Conservation (phyloP, 2,329 filamentous ascomycete genomes). For the Paracamarosporium sp. region DNA sequence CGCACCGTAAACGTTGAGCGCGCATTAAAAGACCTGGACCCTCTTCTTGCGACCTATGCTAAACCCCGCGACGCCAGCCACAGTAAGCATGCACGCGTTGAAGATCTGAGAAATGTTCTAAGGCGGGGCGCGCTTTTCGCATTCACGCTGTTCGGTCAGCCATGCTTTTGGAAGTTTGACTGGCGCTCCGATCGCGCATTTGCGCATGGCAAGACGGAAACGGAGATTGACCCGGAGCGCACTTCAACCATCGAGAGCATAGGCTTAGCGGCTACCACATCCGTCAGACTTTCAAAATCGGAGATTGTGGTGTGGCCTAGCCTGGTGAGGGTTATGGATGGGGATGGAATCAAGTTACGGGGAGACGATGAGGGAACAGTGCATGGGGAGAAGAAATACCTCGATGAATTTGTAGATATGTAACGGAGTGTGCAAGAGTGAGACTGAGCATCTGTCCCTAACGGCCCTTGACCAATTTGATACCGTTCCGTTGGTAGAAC, state of each 20-base stretch:
- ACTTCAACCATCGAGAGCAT: neutral
- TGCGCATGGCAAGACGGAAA: slow-evolving; percentile 9
- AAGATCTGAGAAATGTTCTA: slow-evolving; percentile 15
- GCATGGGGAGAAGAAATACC: slow-evolving; percentile 13
- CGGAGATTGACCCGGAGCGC: neutral
- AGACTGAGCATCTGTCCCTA: neutral
- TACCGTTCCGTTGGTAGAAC: neutral
- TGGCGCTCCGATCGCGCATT: slow-evolving; percentile 14
- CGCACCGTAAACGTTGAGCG: slow-evolving; percentile 23
- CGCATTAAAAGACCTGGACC: slow-evolving; percentile 20
- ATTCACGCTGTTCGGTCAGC: slow-evolving; percentile 19
- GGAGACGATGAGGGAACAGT: neutral
- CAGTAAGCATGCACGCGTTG: slow-evolving; percentile 8
- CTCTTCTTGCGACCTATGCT: slow-evolving; percentile 16
- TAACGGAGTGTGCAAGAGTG: neutral
- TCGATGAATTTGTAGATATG: slow-evolving; percentile 7
- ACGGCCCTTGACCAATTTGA: neutral
- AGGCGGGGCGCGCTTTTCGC: slow-evolving; percentile 16
- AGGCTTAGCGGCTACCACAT: neutral
- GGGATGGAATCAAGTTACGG: slow-evolving; percentile 11
- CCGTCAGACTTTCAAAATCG: neutral
- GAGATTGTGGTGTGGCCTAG: slow-evolving; percentile 18
- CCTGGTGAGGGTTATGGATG: slow-evolving; percentile 14
- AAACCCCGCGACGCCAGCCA: neutral
- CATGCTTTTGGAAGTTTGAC: slow-evolving; percentile 21